Evolutionary conservation across 73 alveolate species (phyloP).

Genomic region (Paramecium bursaria): DNA sequence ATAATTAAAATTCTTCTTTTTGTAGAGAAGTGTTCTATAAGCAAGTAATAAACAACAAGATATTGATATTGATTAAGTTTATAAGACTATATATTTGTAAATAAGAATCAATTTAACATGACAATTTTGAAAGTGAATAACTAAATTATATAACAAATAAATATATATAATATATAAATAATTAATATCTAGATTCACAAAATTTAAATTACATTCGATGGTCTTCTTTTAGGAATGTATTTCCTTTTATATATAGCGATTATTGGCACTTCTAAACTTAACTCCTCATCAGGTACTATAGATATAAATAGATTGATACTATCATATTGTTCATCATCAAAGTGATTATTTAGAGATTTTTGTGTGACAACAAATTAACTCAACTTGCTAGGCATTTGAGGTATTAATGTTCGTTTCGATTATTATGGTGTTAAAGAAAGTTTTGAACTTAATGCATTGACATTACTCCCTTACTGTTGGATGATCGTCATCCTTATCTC

Average conservation of each 20-base stretch:
- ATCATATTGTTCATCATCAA: constrained; percentile 61
- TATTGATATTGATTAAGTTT: too few species aligned
- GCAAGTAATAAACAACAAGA: too few species aligned
- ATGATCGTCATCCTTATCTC: constrained; percentile 56
- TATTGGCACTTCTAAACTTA: constrained; percentile 8
- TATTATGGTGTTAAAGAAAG: constrained; percentile 3
- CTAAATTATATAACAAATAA: too few species aligned
- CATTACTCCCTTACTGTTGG: constrained; percentile 26
- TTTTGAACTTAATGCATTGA: constrained; percentile 37
- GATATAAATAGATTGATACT: background rate
- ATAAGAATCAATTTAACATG: too few species aligned
- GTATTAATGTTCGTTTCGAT: constrained; percentile 28
- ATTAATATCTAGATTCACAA: too few species aligned
- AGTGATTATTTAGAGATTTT: constrained; percentile 38
- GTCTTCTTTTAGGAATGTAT: constrained; percentile 40
- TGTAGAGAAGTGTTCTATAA: too few species aligned
- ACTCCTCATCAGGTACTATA: constrained; percentile 51
- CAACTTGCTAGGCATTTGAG: constrained; percentile 1
- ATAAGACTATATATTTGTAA: too few species aligned
- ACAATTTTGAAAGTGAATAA: too few species aligned
- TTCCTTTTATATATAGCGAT: background rate
- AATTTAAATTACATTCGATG: constrained; percentile 29
- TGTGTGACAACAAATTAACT: background rate
- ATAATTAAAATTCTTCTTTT: too few species aligned
- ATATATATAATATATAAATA: too few species aligned